phyloP scores from a whole-genome alignment of 129 eudicot genomes.

The Lactuca saligna region DNA sequence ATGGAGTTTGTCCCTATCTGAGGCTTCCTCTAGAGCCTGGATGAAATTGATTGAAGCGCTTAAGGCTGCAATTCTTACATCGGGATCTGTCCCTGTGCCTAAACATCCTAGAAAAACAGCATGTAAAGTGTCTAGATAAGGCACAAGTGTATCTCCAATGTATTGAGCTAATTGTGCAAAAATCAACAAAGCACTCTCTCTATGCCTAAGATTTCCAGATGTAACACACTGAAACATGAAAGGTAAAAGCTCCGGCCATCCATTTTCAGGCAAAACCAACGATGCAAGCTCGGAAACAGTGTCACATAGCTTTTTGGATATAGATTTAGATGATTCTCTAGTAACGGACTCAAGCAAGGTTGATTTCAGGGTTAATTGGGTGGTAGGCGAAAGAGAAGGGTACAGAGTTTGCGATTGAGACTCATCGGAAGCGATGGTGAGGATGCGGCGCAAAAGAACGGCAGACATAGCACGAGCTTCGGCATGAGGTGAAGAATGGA shows the following conservation, averaged over 20 bases:
- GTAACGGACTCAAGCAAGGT: conserved; percentile 43
- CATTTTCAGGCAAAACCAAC: conserved; percentile 57
- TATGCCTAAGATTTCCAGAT: conserved; percentile 44
- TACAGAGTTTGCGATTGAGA: conserved; percentile 39
- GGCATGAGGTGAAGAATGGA: conserved; percentile 48
- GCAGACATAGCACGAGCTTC: conserved; percentile 80
- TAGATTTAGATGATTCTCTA: conserved; percentile 50
- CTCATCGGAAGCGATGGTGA: conserved; percentile 61
- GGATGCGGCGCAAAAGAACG: conserved; percentile 70
- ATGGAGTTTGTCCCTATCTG: conserved; percentile 76
- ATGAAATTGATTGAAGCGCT: conserved; percentile 76
- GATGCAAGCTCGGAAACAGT: conserved; percentile 86
- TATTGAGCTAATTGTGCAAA: conserved; percentile 82
- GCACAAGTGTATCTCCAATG: conserved; percentile 64
- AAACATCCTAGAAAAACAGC: conserved; percentile 57
- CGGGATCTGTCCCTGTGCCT: conserved; percentile 45
- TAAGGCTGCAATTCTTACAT: conserved; percentile 77
- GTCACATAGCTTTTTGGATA: conserved; percentile 74
- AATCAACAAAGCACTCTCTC: conserved; percentile 74
- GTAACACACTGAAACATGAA: conserved; percentile 88
- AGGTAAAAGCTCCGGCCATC: conserved; percentile 87
- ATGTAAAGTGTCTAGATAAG: conserved; percentile 66
- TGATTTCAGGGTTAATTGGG: conserved; percentile 57
- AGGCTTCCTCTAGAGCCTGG: conserved; percentile 68
- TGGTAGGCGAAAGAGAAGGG: conserved; percentile 42